Conservation (phyloP, 1,284 basidiomycete genomes). For the Fistulinella cinereoalba region DNA sequence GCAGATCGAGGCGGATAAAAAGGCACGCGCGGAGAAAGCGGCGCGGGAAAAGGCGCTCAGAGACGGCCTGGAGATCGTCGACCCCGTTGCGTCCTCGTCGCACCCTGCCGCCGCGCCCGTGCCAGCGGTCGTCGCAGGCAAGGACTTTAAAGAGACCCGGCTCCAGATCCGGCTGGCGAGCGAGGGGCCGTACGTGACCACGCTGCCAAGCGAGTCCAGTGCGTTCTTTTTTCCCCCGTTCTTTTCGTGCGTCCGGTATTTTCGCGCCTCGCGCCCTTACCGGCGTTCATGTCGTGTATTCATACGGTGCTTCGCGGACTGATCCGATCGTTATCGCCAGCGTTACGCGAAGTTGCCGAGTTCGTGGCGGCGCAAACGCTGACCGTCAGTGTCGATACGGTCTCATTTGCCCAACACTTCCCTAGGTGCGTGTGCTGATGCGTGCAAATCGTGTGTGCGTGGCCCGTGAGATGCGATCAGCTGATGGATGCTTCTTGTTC, state of each 20-base stretch:
- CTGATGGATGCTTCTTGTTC: too few relatives aligned
- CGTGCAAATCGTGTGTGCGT: too few relatives aligned
- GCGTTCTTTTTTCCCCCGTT: conserved; percentile 33
- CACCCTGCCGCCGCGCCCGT: conserved; percentile 36
- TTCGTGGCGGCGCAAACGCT: conserved; percentile 75
- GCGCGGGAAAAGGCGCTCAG: conserved; percentile 87
- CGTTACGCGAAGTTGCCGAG: conserved; percentile 82
- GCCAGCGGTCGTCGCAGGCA: conserved; percentile 48
- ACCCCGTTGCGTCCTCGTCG: conserved; percentile 12
- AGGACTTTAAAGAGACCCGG: conserved; percentile 79
- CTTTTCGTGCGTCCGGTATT: background rate
- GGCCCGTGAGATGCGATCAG: too few relatives aligned
- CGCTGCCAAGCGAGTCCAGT: conserved; percentile 78
- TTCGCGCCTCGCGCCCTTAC: too few relatives aligned
- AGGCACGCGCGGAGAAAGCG: conserved; percentile 80
- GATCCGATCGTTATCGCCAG: conserved; percentile 36
- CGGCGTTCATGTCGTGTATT: too few relatives aligned
- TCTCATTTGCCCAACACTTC: conserved; percentile 77
- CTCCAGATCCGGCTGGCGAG: conserved; percentile 81
- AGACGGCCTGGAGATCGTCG: conserved; percentile 59
- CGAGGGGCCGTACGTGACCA: conserved; percentile 81
- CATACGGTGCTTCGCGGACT: background rate
- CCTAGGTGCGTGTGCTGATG: conserved; percentile 63
- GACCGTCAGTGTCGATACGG: conserved; percentile 68
- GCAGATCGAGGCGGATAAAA: conserved; percentile 93